Evolutionary conservation across 108 stramenopile genomes (phyloP).

Genomic region (Pseudonitzschia multistriata): DNA sequence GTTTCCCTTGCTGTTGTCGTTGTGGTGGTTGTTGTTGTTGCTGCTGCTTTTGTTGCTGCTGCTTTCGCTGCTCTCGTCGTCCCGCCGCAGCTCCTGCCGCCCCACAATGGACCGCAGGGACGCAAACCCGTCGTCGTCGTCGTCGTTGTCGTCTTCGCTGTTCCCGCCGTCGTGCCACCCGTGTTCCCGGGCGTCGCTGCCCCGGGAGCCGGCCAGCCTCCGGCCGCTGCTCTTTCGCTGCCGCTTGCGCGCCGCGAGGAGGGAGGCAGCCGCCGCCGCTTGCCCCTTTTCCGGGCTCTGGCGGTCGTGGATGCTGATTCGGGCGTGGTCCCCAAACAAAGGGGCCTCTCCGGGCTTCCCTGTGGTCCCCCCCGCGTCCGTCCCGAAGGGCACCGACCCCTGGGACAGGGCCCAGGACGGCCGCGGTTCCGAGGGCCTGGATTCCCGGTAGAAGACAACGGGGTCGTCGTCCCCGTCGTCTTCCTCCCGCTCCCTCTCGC

Average conservation of each 20-base stretch:
- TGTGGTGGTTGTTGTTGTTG: background rate
- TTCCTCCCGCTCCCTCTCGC: background rate
- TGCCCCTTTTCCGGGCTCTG: background rate
- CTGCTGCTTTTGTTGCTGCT: background rate
- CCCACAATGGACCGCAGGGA: constrained; percentile 21
- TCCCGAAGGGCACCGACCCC: background rate
- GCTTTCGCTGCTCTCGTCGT: background rate
- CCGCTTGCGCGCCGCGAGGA: background rate
- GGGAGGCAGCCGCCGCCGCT: background rate
- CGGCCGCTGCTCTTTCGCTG: background rate
- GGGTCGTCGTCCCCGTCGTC: constrained; percentile 21
- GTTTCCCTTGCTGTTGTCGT: too few species aligned
- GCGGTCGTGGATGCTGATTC: background rate
- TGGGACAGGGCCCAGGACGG: constrained; percentile 7
- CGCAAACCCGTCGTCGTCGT: constrained; percentile 19
- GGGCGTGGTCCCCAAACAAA: too few species aligned
- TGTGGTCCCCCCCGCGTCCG: background rate
- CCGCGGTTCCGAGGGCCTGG: background rate
- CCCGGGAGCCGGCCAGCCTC: background rate
- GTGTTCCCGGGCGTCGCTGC: background rate
- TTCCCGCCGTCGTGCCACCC: background rate
- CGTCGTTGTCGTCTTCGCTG: background rate
- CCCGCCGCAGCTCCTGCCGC: background rate
- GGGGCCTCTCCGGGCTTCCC: too few species aligned
- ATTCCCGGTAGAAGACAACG: constrained; percentile 23